Conservation (phyloP, 768 basidiomycete species). For the Melanogaster broomeanus region DNA sequence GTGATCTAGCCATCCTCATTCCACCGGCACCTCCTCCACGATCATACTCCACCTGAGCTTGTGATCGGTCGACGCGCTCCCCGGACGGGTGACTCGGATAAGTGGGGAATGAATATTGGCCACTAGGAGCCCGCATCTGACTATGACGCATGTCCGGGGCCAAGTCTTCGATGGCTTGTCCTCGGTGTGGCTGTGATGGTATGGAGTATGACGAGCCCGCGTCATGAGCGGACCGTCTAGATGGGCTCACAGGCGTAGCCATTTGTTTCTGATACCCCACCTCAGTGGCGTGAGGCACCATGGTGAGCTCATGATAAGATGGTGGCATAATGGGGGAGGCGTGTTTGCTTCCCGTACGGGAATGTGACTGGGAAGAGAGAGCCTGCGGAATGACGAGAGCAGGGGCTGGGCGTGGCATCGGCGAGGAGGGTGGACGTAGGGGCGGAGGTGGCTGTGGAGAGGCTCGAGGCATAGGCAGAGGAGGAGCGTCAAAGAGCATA, state of each 20-base stretch:
- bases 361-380: not conserved
- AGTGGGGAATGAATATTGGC: not conserved
- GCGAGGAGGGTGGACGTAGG: constrained; percentile 2
- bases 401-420: constrained; percentile 18
- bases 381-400: constrained; percentile 8
- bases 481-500: constrained; percentile 8
- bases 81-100: constrained; percentile 4
- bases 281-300: constrained; percentile 23
- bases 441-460: constrained; percentile 15
- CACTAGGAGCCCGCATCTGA: not conserved
- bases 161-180: constrained; percentile 14
- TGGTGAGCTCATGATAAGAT: constrained; percentile 21
- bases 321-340: constrained; percentile 14
- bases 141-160: constrained; percentile 6
- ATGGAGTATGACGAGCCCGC: constrained; percentile 4
- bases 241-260: constrained; percentile 7
- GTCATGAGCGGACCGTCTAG: constrained; percentile 21
- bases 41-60: constrained; percentile 4
- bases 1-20: not conserved
- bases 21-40: not conserved
- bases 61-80: constrained; percentile 6
- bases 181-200: constrained; percentile 1
- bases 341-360: constrained; percentile 1
- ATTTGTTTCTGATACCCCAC: constrained; percentile 25
- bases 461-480: constrained; percentile 16